phyloP scores from a whole-genome alignment of 768 basidiomycete genomes.

The Lentinula raphanica region DNA sequence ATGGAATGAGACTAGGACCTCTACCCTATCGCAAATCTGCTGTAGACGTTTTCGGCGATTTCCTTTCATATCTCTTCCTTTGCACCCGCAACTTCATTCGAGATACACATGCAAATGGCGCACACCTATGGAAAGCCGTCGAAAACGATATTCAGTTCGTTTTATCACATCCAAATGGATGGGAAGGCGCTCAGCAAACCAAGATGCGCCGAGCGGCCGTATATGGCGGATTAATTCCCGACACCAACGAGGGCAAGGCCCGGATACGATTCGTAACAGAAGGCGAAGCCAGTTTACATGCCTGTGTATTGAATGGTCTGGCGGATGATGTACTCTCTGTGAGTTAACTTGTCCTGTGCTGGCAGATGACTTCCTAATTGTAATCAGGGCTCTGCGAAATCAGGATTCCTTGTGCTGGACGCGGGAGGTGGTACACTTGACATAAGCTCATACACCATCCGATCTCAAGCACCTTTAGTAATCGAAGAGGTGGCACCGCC shows the following conservation, averaged over 20 bases:
- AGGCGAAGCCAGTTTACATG: slow-evolving; percentile 79
- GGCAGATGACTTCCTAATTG: not conserved
- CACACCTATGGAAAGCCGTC: slow-evolving; percentile 62
- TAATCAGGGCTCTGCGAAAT: slow-evolving; percentile 60
- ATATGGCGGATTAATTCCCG: slow-evolving; percentile 66
- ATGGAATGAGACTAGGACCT: slow-evolving; percentile 70
- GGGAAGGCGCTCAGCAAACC: slow-evolving; percentile 74
- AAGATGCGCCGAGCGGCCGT: slow-evolving; percentile 74
- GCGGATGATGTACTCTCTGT: slow-evolving; percentile 76
- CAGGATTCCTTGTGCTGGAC: slow-evolving; percentile 76
- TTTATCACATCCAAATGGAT: slow-evolving; percentile 76
- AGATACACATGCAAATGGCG: slow-evolving; percentile 80
- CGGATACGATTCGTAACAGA: slow-evolving; percentile 79
- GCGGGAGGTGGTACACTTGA: slow-evolving; percentile 80
- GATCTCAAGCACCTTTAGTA: slow-evolving; percentile 60
- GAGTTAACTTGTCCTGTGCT: slow-evolving; percentile 14
- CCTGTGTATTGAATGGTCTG: slow-evolving; percentile 72
- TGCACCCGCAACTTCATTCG: slow-evolving; percentile 74
- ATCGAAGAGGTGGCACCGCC: slow-evolving; percentile 83
- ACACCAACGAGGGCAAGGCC: slow-evolving; percentile 67
- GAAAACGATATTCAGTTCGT: slow-evolving; percentile 70
- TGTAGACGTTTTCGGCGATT: slow-evolving; percentile 77
- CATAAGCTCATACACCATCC: slow-evolving; percentile 75
- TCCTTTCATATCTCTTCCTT: slow-evolving; percentile 64
- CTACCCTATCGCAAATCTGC: slow-evolving; percentile 64